These are phyloP conservation scores for Aspergillus affinis DNA, from an alignment of 495 filamentous ascomycete genomes.

Conservation along the genomic window DNA sequence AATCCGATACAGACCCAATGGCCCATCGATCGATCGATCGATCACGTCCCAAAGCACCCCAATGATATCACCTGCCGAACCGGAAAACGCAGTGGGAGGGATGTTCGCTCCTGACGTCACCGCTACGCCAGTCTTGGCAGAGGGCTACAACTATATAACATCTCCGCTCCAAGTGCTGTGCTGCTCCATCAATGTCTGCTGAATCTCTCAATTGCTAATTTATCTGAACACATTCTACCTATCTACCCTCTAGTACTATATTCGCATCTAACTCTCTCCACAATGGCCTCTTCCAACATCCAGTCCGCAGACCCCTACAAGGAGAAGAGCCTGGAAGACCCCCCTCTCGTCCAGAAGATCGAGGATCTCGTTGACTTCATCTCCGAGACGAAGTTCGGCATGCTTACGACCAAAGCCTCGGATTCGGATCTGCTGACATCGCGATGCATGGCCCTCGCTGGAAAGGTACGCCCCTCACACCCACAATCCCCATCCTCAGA, in stretches of 20 bases:
- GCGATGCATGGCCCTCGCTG: conserved; percentile 87
- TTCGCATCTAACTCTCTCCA: conserved; percentile 2
- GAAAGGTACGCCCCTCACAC: conserved; percentile 55
- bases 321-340: conserved; percentile 62
- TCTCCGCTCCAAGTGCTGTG: background rate
- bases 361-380: conserved; percentile 71
- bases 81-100: background rate
- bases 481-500: background rate
- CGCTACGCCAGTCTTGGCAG: conserved; percentile 21
- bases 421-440: conserved; percentile 70
- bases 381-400: conserved; percentile 72
- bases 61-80: background rate
- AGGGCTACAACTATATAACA: conserved; percentile 3
- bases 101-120: conserved; percentile 18
- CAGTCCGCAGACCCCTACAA: conserved; percentile 80
- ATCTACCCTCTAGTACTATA: background rate
- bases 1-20: too few relatives aligned
- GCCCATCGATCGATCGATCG: background rate
- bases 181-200: background rate
- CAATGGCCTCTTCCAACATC: conserved; percentile 55
- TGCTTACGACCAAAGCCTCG: conserved; percentile 69
- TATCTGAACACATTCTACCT: background rate
- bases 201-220: conserved; percentile 4
- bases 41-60: background rate
- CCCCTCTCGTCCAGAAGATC: conserved; percentile 72